Percentiles rank a stretch among this genome's conserved stretches.
Conservation (phyloP, 2,329 filamentous ascomycete species). For the Cercospora citrullina region DNA sequence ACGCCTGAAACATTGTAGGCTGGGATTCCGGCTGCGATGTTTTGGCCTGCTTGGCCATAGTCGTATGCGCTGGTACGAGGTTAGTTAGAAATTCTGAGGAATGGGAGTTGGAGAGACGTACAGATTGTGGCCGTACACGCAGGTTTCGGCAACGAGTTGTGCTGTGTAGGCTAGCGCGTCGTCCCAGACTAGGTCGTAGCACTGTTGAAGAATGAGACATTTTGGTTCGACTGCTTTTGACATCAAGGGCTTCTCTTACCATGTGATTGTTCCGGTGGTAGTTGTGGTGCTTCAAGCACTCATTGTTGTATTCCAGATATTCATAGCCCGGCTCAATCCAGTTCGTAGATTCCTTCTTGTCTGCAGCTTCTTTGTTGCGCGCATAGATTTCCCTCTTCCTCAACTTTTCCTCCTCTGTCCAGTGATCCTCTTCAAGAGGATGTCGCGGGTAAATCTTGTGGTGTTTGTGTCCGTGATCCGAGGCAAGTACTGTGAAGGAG, state of each 20-base stretch:
- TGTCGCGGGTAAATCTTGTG: background rate
- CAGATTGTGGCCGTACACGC: slow-evolving; percentile 74
- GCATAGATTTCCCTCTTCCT: slow-evolving; percentile 5
- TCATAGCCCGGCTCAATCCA: slow-evolving; percentile 9
- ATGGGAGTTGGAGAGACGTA: slow-evolving; percentile 47
- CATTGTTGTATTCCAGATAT: slow-evolving; percentile 36
- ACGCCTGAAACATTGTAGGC: slow-evolving; percentile 61
- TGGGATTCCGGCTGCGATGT: slow-evolving; percentile 71
- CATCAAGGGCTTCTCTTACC: background rate
- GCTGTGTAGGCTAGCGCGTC: slow-evolving; percentile 64
- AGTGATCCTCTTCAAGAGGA: slow-evolving; percentile 8
- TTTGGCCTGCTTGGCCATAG: slow-evolving; percentile 64
- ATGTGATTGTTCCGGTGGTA: slow-evolving; percentile 75
- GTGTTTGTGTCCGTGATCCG: background rate
- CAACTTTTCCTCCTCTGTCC: background rate
- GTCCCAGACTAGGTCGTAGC: slow-evolving; percentile 56
- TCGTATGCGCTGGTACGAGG: slow-evolving; percentile 54
- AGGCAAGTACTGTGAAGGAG: background rate
- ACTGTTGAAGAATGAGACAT: slow-evolving; percentile 59
- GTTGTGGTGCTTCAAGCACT: slow-evolving; percentile 74
- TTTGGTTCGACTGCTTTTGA: background rate
- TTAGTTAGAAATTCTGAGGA: slow-evolving; percentile 42
- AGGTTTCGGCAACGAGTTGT: slow-evolving; percentile 61
- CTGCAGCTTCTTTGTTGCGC: slow-evolving; percentile 8
- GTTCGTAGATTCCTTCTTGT: background rate